Conservation (phyloP, 768 basidiomycete genomes). For the Suillus occidentalis region DNA sequence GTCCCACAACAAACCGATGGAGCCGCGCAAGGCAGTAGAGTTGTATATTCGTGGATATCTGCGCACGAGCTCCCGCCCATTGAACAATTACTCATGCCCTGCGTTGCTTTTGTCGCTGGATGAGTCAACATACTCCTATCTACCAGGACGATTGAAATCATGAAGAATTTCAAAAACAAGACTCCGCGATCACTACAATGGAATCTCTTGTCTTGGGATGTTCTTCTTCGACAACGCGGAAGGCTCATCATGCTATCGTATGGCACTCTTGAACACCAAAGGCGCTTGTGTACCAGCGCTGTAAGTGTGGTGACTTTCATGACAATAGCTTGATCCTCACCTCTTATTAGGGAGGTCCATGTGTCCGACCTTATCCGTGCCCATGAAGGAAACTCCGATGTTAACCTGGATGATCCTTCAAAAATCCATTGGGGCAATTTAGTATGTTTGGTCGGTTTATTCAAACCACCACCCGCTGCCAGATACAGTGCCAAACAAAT, state of each 20-base stretch:
- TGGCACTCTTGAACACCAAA: constrained; percentile 83
- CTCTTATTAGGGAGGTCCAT: constrained; percentile 71
- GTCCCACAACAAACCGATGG: constrained; percentile 78
- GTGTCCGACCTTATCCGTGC: constrained; percentile 86
- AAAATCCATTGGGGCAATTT: constrained; percentile 95
- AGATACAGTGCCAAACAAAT: constrained; percentile 63
- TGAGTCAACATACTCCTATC: constrained; percentile 83
- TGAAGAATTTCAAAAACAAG: constrained; percentile 65
- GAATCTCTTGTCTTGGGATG: constrained; percentile 78
- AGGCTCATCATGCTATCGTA: constrained; percentile 84
- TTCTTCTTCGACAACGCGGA: constrained; percentile 79
- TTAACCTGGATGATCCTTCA: constrained; percentile 58
- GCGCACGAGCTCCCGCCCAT: constrained; percentile 73
- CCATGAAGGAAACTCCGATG: constrained; percentile 81
- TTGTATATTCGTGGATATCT: constrained; percentile 85
- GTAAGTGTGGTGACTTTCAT: constrained; percentile 39
- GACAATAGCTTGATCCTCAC: constrained; percentile 14
- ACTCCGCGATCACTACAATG: constrained; percentile 73
- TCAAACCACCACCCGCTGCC: constrained; percentile 72
- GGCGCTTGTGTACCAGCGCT: constrained; percentile 86
- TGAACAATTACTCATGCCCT: constrained; percentile 94
- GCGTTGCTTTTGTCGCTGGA: constrained; percentile 89
- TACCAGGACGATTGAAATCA: constrained; percentile 73
- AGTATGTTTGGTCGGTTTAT: constrained; percentile 90
- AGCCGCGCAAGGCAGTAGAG: constrained; percentile 78